Base-by-base conservation (phyloP, 2,329 filamentous ascomycete species). In the Aspergillus neoniger region DNA sequence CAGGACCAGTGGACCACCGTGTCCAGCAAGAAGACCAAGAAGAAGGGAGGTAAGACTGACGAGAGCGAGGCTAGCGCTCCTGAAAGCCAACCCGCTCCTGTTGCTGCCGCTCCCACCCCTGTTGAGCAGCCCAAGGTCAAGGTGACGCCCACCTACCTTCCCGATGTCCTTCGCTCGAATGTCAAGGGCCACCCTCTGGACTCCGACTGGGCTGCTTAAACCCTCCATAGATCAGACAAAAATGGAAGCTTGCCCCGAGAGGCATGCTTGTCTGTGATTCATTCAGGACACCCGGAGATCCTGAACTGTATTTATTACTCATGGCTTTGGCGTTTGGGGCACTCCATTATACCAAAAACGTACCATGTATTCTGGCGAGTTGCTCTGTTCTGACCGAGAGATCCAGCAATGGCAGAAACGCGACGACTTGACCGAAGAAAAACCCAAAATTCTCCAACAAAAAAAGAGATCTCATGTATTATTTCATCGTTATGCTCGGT, bases 1-100 rank as follows among this genome's bases (percentile, higher is more conserved):
- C 67, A 75, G 49, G 81, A 82, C 58, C 82, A 82, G 55, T 88
- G 86, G 86, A 86, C 82, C 64, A 85, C 85, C 9, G 86, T 88
- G 23, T 78, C 82, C 32, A 84, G 79, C 70, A 87, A 87, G 79
- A 81, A 83, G 72, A 81, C 81, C 72, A 83, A 82, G 72, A 82
- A 81, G 74, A 77, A 75, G 65, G 70, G 72, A 17, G 74, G 72
- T 60, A 78, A 75, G 61, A 66, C 70, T 38, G 76, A 77, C 19
- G 79, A 80, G 53, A 80, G 79, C 53, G 82, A 83, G 62, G 71
- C 72, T 55, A 80, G 78, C 64, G 73, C 70, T 28, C 72, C 75
- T 5, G 75, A 78, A 62, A 70, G 58, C 62, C 72, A 72, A 64
- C 64, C 70, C 17, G 55, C 66, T 17, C 61, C 70, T 15, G 63